These are phyloP conservation scores for Diutina sp. DNA, from an alignment of 1,139 yeast genomes.

Conservation along the genomic window DNA sequence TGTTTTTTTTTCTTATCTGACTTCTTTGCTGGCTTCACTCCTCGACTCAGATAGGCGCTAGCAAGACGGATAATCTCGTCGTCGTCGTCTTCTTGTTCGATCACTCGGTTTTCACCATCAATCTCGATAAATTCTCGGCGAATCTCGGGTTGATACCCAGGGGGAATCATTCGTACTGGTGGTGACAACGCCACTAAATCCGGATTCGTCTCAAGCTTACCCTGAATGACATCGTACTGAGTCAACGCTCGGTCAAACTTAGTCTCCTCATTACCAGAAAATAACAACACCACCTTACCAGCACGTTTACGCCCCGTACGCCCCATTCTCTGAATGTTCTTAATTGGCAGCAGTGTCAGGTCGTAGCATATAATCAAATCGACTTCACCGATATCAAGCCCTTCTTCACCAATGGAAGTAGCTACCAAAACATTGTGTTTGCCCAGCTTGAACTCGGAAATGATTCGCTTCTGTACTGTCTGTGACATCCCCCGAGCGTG, in stretches of 20 bases:
- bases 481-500: constrained; percentile 57
- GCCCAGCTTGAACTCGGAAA: constrained; percentile 62
- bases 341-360: constrained; percentile 86
- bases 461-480: constrained; percentile 58
- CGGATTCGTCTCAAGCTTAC: constrained; percentile 31
- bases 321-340: constrained; percentile 93
- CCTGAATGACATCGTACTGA: constrained; percentile 72
- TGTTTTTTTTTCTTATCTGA: background rate
- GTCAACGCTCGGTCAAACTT: constrained; percentile 81
- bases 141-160: constrained; percentile 37
- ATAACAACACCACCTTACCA: constrained; percentile 69
- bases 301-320: constrained; percentile 93
- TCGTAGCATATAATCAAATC: constrained; percentile 89
- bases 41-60: constrained; percentile 24
- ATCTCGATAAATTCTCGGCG: constrained; percentile 46
- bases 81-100: constrained; percentile 40
- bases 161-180: constrained; percentile 60
- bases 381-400: constrained; percentile 95
- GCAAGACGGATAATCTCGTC: constrained; percentile 64
- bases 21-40: background rate
- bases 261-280: constrained; percentile 64
- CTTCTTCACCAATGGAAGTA: constrained; percentile 97
- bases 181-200: constrained; percentile 27
- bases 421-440: constrained; percentile 74
- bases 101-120: constrained; percentile 55